A percentile compares a stretch with the other conserved stretches of the same genome.
Conservation (phyloP, 2,329 filamentous ascomycete genomes). For the Macrophomina tecta region DNA sequence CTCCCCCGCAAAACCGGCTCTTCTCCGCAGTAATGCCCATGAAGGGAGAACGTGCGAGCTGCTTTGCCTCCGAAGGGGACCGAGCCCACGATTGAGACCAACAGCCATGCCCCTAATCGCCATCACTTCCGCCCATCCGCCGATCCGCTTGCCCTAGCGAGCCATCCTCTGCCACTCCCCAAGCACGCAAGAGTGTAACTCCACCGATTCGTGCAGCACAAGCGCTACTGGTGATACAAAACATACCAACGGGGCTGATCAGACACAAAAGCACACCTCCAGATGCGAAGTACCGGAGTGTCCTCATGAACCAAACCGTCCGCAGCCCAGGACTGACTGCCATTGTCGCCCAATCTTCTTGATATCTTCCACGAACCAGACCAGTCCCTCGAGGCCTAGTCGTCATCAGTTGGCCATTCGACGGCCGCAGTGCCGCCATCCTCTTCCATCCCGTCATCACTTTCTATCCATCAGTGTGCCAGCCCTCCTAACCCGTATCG, state of each 20-base stretch:
- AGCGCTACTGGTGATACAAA: slow-evolving; percentile 3
- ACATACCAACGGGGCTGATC: slow-evolving; percentile 20
- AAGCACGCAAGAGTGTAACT: background rate
- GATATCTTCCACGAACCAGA: background rate
- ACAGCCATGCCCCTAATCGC: background rate
- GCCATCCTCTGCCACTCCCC: background rate
- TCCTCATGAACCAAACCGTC: slow-evolving; percentile 11
- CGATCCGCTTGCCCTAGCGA: slow-evolving; percentile 3
- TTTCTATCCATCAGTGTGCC: background rate
- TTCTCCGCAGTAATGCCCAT: slow-evolving; percentile 16
- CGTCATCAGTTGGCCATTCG: too few species aligned
- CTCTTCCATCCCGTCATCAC: background rate
- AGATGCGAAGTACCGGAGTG: slow-evolving; percentile 17
- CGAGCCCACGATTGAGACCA: background rate
- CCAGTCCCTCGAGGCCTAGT: too few species aligned
- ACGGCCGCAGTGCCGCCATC: background rate
- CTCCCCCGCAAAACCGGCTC: slow-evolving; percentile 18
- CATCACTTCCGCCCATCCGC: background rate
- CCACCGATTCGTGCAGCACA: slow-evolving; percentile 6
- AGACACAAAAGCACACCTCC: background rate
- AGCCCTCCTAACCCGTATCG: background rate
- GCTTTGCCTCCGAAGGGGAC: background rate
- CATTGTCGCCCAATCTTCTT: background rate
- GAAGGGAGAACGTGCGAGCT: background rate
- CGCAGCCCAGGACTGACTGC: background rate